Evolutionary conservation across 768 basidiomycete species (phyloP), one percentile per base, ranked within the genome.

Genomic region (Xerocomellus intermedius): DNA sequence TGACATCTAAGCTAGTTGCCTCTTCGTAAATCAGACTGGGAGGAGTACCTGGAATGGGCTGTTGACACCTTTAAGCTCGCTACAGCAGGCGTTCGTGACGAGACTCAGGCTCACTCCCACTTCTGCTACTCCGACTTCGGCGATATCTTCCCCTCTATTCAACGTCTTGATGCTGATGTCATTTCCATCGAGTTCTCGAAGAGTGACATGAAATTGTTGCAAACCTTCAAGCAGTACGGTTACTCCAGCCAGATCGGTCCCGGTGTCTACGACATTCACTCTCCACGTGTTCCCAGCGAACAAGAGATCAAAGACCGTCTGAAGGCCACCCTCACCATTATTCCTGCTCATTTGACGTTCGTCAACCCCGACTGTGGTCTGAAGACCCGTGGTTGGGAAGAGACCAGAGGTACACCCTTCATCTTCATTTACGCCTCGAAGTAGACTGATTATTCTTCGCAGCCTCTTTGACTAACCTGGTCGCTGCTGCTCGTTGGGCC

Each of bases 71-170:
- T 99, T 85, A 94, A 94, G 77, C 86, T 98, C 59, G 78, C 97
- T 48, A 98, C 96, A 55, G 92, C 97, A 19, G 97, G 96, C 74
- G 97, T 98, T 66, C 83, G 83, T 69, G 89, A 98, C 72, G 80
- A 85, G 57, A 91, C 93, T 67, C 96, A 98, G 78, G 94, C 94
- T 65, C 96, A 98, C 81, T 98, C 94, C 48, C 97, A 99, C 82
- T 96, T 96, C 84, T 96, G 94, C 80, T 95, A 94, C 80, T 98
- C 95, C 53, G 95, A 98, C 80, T 98, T 98, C 71, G 91, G 89
- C 77, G 93, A 97, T 72, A 98, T 98, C 78, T 98, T 98, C 91
- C 86, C 91, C 30, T 95, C 91, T 56, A 97, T 98, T 71, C 88
- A 95, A 75, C 86, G 88, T 61, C 88, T 99, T 56, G 97, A 99